Conservation (phyloP, 2,329 filamentous ascomycete genomes). For the Chaetomium olivaceum region DNA sequence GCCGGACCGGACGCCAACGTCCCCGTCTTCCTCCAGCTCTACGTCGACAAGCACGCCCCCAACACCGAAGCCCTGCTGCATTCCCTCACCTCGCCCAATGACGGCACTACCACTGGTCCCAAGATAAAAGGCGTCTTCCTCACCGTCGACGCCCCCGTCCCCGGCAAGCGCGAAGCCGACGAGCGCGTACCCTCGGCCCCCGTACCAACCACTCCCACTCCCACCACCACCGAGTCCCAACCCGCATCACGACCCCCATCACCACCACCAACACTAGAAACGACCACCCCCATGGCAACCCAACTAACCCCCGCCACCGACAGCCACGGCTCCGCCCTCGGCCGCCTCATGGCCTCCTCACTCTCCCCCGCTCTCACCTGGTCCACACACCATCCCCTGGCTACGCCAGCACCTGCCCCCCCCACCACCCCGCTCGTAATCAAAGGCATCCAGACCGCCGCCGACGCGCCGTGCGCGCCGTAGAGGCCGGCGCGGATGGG, state of each 20-base stretch:
- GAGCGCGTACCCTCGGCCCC: conserved; percentile 38
- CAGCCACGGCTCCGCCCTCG: conserved; percentile 54
- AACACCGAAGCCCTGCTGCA: conserved; percentile 53
- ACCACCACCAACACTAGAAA: conserved; percentile 38
- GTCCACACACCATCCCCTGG: conserved; percentile 63
- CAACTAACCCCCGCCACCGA: conserved; percentile 52
- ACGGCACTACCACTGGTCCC: background rate
- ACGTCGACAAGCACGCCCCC: conserved; percentile 57
- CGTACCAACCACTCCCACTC: background rate
- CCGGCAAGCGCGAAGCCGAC: conserved; percentile 54
- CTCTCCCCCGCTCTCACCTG: conserved; percentile 61
- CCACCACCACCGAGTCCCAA: background rate
- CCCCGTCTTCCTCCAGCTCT: conserved; percentile 60
- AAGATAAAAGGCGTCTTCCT: conserved; percentile 57
- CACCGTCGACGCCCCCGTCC: conserved; percentile 59
- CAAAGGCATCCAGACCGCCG: conserved; percentile 69
- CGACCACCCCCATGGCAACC: conserved; percentile 51
- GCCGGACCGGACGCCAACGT: background rate
- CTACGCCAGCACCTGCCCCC: conserved; percentile 55
- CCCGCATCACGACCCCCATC: conserved; percentile 37
- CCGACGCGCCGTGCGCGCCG: conserved; percentile 64
- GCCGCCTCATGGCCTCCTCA: conserved; percentile 56
- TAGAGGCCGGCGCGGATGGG: conserved; percentile 62
- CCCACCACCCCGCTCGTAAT: conserved; percentile 57
- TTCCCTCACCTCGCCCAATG: conserved; percentile 43